Evolutionary conservation across 345 rosid species (phyloP).

Genomic region (Durio zibethinus): DNA sequence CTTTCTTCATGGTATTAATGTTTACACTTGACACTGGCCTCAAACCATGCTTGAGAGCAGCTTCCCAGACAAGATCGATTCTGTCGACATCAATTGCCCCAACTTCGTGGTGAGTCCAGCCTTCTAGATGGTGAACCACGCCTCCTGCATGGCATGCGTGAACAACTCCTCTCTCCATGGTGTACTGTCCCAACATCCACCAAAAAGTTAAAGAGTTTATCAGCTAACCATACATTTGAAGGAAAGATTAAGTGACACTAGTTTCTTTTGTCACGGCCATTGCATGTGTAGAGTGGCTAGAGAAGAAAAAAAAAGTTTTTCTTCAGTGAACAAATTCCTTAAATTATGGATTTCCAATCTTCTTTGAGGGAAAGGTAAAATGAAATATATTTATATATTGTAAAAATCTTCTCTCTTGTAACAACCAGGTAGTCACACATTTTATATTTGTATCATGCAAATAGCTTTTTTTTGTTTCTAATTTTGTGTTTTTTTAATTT

Average conservation of each 20-base stretch:
- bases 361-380: no score
- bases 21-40: slow-evolving; percentile 41
- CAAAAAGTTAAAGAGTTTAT: neutral
- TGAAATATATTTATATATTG: no score
- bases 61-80: slow-evolving; percentile 88
- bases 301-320: neutral
- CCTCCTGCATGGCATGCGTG: slow-evolving; percentile 99
- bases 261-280: neutral
- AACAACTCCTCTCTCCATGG: slow-evolving; percentile 93
- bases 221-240: neutral
- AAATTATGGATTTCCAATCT: no score
- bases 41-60: slow-evolving; percentile 78
- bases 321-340: no score
- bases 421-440: no score
- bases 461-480: no score
- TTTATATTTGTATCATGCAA: no score
- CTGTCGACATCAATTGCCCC: slow-evolving; percentile 86
- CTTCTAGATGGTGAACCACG: slow-evolving; percentile 81
- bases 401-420: no score
- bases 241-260: neutral
- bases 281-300: neutral
- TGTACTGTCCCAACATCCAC: slow-evolving; percentile 53
- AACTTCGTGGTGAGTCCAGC: slow-evolving; percentile 94
- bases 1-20: neutral
- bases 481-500: no score